Percentiles rank a stretch among this genome's conserved stretches.
phyloP scores from a whole-genome alignment of 345 rosid genomes.

The Barbarea vulgaris region DNA sequence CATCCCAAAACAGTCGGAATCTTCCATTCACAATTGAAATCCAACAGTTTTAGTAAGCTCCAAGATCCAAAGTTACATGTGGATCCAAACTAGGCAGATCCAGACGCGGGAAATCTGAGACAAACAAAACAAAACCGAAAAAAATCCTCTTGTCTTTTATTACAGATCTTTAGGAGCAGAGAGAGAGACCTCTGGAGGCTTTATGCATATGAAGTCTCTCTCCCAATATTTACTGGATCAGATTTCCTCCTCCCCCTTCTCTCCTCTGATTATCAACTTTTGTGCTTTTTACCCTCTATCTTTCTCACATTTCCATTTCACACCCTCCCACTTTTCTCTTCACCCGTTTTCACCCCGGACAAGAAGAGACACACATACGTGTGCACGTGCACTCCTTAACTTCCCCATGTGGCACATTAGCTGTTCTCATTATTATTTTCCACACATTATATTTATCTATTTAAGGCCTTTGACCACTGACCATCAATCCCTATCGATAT shows the following conservation, averaged over 20 bases:
- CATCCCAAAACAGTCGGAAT: conserved; percentile 9
- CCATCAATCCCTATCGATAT: neutral
- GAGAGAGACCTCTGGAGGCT: neutral
- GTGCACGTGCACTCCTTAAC: conserved; percentile 32
- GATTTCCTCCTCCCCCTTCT: neutral
- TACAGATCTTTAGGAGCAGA: conserved; percentile 5
- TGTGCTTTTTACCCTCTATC: neutral
- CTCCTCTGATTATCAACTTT: neutral
- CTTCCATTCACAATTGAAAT: conserved; percentile 18
- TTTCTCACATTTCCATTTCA: neutral
- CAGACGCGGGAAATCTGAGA: neutral
- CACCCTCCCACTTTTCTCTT: neutral
- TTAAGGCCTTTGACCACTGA: neutral
- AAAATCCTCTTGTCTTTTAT: neutral
- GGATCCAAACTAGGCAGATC: conserved; percentile 19
- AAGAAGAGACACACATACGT: conserved; percentile 26
- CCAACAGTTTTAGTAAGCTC: conserved; percentile 2
- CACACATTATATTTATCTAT: neutral
- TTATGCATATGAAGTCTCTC: neutral
- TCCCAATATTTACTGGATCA: conserved; percentile 9
- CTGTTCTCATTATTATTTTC: conserved; percentile 10
- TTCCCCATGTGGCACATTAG: conserved; percentile 24
- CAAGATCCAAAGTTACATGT: conserved; percentile 51
- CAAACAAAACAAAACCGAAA: neutral
- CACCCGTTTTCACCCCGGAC: neutral